Conservation (phyloP, 164 flowering plant species). For the Piper betle region DNA sequence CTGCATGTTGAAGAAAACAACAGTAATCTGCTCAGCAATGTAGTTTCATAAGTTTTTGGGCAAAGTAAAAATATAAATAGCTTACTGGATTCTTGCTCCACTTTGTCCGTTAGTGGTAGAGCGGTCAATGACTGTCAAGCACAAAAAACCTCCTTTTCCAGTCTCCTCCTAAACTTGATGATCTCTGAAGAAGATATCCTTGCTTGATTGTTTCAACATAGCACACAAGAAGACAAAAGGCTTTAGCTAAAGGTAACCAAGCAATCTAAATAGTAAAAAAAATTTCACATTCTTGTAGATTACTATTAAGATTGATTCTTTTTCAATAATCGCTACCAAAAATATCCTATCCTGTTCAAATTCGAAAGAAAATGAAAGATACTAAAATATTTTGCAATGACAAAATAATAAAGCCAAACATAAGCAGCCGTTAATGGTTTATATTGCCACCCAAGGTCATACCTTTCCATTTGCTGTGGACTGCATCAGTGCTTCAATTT, state of each 20-base stretch:
- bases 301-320: neutral
- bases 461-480: slow-evolving; percentile 59
- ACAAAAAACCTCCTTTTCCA: too few species aligned
- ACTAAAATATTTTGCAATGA: too few species aligned
- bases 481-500: slow-evolving; percentile 58
- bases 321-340: neutral
- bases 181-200: slow-evolving; percentile 86
- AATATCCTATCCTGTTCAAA: neutral
- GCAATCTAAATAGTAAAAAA: too few species aligned
- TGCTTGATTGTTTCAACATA: slow-evolving; percentile 78
- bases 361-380: too few species aligned
- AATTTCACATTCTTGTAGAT: neutral
- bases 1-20: slow-evolving; percentile 26
- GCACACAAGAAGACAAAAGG: neutral
- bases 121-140: too few species aligned
- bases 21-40: neutral
- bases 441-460: neutral
- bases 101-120: too few species aligned
- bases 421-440: too few species aligned
- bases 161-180: too few species aligned
- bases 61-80: neutral
- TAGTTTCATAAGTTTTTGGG: neutral
- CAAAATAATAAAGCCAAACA: too few species aligned
- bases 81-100: too few species aligned
- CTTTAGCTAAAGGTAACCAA: too few species aligned